Evolutionary conservation across 495 filamentous ascomycete genomes (phyloP), one percentile per base, ranked within the genome.

Genomic region (Penicillium crystallinum): DNA sequence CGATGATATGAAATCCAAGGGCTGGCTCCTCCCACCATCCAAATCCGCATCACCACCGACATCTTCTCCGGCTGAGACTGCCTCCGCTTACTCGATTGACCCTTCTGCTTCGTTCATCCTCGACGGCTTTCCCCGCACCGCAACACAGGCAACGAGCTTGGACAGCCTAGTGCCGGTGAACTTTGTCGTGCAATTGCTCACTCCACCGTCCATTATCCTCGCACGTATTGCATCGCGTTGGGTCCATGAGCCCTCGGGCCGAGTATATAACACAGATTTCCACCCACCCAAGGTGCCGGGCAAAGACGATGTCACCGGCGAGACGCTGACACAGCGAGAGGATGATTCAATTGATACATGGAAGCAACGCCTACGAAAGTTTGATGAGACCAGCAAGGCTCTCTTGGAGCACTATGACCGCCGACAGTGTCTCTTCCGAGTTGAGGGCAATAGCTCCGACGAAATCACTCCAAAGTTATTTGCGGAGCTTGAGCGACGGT

Each of bases 91-190:
- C 41, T 84, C 83, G 39, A 78, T 93, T 39, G 79, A 83, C 52
- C 84, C 93, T 0, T 72, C 81, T 11, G 88, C 91, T 18, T 95
- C 89, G 14, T 98, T 97, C 67, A 83, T 98, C 54, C 86, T 98
- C 41, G 93, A 98, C 65, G 93, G 93, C 18, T 98, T 97, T 70
- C 93, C 93, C 4, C 87, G 93, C 53, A 98, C 90, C 15, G 84
- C 86, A 2, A 51, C 73, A 2, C 93, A 98, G 71, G 93, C 93
- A 11, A 58, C 72, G 38, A 83, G 81, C 35, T 72, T 98, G 21
- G 91, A 93, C 62, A 70, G 72, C 7, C 75, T 95, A 11, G 81
- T 98, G 30, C 88, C 90, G 3, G 90, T 98, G 57, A 98, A 98
- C 71, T 81, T 96, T 53, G 93, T 89, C 55, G 84, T 96, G 43